Base-by-base conservation (phyloP, 176 grass and related monocot species). In the Musa troglodytarum region DNA sequence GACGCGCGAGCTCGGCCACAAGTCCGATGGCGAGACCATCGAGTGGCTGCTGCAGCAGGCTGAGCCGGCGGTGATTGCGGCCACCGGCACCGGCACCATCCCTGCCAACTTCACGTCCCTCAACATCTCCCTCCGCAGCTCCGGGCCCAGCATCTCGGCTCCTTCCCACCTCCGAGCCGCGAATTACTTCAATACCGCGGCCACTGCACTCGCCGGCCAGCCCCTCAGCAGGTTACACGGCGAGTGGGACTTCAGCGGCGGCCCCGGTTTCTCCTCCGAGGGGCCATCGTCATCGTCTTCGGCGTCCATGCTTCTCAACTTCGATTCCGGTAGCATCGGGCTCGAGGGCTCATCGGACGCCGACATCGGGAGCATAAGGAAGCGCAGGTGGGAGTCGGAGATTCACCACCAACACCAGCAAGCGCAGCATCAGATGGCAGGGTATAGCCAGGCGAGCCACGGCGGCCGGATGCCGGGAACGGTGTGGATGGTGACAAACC, bases 31-130 rank as follows among this genome's bases (percentile, higher is more conserved):
- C 29, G 94, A 98, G 84, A 98, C 94, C 66, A 98, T 98, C 78
- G 94, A 98, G 86, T 98, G 94, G 94, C 82, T 98, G 52, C 86
- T 98, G 50, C 94, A 97, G 85, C 94, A 97, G 80, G 94, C 94
- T 8, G 94, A 97, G 75, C 94, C 94, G 1, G 90, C 94, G 1
- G 94, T 97, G 80, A 93, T 97, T 72, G 94, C 90, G 17, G 94
- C 94, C 69, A 97, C 94, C 2, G 94, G 94, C 13, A 97, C 94
- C 0, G 94, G 94, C 13, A 97, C 94, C 75, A 97, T 97, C 68
- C 94, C 94, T 10, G 90, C 94, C 64, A 97, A 97, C 83, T 97
- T 97, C 83, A 97, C 94, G 50, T 93, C 94, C 2, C 80, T 97
- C 65, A 97, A 97, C 76, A 97, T 97, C 87, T 93, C 94, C 62